Base-by-base conservation (phyloP, 176 grass and related monocot genomes). In the Lolium perenne region DNA sequence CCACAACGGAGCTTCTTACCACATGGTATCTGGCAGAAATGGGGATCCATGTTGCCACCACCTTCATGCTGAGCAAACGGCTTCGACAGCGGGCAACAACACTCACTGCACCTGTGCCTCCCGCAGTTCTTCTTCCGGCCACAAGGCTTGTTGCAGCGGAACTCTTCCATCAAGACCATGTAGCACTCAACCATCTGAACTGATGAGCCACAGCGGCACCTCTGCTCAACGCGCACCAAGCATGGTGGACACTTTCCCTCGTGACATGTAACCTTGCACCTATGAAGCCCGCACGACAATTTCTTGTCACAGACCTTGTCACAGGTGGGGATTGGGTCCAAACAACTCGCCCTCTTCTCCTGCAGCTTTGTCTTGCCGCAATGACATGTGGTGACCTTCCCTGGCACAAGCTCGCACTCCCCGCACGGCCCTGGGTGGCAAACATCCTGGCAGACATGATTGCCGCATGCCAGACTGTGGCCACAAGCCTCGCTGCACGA, bases 121-220 rank as follows among this genome's bases (percentile, higher is more conserved):
- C 97, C 97, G 22, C 97, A 98, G 38, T 88, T 98, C 54, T 98
- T 98, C 92, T 98, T 98, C 50, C 13, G 90, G 2, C 97, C 97
- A 77, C 97, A 98, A 60, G 89, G 88, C 84, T 90, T 98, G 53
- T 88, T 90, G 63, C 94, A 98, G 22, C 80, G 82, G 59, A 95
- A 95, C 3, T 86, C 82, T 45, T 92, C 88, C 77, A 63, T 80
- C 1, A 59, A 82, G 60, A 92, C 86, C 85, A 84, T 95, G 85
- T 92, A 89, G 88, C 96, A 98, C 71, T 98, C 96, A 10, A 94
- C 63, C 71, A 74, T 94, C 70, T 83, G 88, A 26, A 62, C 88
- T 11, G 93, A 95, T 29, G 90, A 91, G 62, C 88, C 79, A 71
- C 96, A 98, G 2, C 92, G 91, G 80, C 96, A 98, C 74, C 86